Conservation (phyloP, 352 stramenopile species). For the Peronospora destructor region DNA sequence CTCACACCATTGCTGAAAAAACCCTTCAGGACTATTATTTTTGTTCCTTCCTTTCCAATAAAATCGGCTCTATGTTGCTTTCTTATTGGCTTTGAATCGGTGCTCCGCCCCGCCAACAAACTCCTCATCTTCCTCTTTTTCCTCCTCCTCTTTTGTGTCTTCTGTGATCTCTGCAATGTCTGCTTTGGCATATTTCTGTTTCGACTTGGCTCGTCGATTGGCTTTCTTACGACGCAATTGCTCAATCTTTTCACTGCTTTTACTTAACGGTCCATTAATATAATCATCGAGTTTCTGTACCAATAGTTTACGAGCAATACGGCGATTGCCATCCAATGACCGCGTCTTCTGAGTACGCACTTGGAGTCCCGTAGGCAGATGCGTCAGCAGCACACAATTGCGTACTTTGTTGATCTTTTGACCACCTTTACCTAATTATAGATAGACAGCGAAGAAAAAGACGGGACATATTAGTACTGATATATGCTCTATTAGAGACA, state of each 20-base stretch:
- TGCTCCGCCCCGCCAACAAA: not conserved
- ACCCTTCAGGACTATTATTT: too few relatives aligned
- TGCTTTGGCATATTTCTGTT: constrained; percentile 43
- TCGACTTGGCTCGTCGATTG: constrained; percentile 43
- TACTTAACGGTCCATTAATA: constrained; percentile 55
- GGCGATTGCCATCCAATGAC: constrained; percentile 72
- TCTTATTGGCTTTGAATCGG: not conserved
- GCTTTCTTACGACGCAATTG: constrained; percentile 63
- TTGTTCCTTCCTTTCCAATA: too few relatives aligned
- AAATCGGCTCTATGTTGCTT: not conserved
- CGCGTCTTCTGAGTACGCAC: constrained; percentile 78
- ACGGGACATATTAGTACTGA: not conserved
- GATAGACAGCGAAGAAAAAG: not conserved
- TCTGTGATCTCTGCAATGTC: constrained; percentile 13
- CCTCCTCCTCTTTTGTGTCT: constrained; percentile 11
- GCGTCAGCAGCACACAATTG: constrained; percentile 85
- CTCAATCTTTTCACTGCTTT: constrained; percentile 57
- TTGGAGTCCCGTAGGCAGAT: constrained; percentile 67
- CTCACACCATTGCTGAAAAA: too few relatives aligned
- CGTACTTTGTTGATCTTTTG: constrained; percentile 91
- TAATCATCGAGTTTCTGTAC: constrained; percentile 71
- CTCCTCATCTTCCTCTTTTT: constrained; percentile 4
- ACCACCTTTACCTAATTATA: constrained; percentile 56
- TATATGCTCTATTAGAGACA: too few relatives aligned
- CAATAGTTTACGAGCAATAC: constrained; percentile 62